phyloP scores from a whole-genome alignment of 352 stramenopile genomes.

The Phytophthora hibernalis region DNA sequence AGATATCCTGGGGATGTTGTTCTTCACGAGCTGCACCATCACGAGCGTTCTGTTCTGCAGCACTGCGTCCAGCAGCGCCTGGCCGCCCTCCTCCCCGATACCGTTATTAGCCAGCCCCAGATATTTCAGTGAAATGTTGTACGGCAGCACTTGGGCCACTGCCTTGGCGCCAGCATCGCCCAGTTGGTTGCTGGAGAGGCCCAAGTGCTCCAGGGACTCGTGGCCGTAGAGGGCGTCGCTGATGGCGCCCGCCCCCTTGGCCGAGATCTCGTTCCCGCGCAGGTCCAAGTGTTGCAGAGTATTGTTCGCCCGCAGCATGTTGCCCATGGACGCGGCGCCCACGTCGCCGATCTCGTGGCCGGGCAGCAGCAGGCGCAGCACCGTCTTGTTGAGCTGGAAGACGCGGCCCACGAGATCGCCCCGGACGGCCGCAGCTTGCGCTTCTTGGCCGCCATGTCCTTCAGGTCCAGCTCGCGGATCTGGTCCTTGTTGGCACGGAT shows the following conservation, averaged over 20 bases:
- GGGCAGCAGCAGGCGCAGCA: conserved; percentile 50
- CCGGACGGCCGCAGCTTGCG: conserved; percentile 46
- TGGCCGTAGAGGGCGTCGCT: conserved; percentile 55
- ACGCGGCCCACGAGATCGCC: conserved; percentile 58
- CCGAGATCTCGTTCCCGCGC: conserved; percentile 58
- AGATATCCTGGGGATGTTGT: conserved; percentile 47
- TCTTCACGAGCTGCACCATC: conserved; percentile 52
- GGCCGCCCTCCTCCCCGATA: conserved; percentile 49
- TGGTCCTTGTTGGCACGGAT: conserved; percentile 61
- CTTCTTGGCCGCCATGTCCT: conserved; percentile 60
- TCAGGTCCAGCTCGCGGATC: conserved; percentile 64
- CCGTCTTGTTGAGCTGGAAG: conserved; percentile 59
- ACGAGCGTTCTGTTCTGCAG: conserved; percentile 55
- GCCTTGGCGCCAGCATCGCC: conserved; percentile 54
- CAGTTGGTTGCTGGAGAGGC: conserved; percentile 53
- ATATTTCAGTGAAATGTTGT: conserved; percentile 61
- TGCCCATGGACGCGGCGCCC: conserved; percentile 54
- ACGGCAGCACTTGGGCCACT: conserved; percentile 52
- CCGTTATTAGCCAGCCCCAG: conserved; percentile 56
- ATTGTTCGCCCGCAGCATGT: conserved; percentile 60
- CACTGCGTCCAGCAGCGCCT: conserved; percentile 52
- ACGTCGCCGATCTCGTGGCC: conserved; percentile 61
- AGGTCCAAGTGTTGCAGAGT: conserved; percentile 60
- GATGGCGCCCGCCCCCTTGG: conserved; percentile 33
- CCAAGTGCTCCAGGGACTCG: conserved; percentile 53